phyloP scores from a whole-genome alignment of 1,139 yeast species.

The Diutina pseudorugosa region DNA sequence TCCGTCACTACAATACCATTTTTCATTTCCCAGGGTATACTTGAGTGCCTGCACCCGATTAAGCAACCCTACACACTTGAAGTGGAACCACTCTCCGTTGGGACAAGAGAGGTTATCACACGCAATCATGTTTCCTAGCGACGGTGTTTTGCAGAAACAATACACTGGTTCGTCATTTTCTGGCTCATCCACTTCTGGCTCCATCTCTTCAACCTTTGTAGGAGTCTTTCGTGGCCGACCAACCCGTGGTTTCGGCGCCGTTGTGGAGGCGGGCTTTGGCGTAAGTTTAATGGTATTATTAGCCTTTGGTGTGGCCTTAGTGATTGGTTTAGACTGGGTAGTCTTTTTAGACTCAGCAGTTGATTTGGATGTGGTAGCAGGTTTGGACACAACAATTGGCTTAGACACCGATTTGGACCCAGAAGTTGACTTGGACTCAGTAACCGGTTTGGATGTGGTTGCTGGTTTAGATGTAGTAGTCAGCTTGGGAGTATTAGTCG shows the following conservation, averaged over 20 bases:
- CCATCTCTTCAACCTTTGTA: not conserved
- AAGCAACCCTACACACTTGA: slow-evolving; percentile 33
- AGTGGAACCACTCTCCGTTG: slow-evolving; percentile 40
- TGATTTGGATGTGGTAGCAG: too few species aligned
- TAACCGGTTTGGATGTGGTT: too few species aligned
- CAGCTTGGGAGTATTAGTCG: not conserved
- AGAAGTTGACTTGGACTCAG: too few species aligned
- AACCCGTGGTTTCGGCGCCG: not conserved
- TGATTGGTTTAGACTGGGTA: too few species aligned
- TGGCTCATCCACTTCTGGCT: not conserved
- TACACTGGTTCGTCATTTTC: slow-evolving; percentile 16
- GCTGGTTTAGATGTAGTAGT: too few species aligned
- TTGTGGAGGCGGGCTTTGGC: not conserved
- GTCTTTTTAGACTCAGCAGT: too few species aligned
- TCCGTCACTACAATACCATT: slow-evolving; percentile 30
- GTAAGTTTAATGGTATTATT: not conserved
- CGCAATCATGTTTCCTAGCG: slow-evolving; percentile 36
- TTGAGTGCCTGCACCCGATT: slow-evolving; percentile 29
- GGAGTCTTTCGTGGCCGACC: not conserved
- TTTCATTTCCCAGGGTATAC: slow-evolving; percentile 18
- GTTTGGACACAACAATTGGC: too few species aligned
- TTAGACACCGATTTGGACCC: too few species aligned
- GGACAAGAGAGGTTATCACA: slow-evolving; percentile 33
- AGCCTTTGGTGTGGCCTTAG: not conserved
- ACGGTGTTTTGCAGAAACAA: slow-evolving; percentile 33